Conservation (phyloP, 163 green algal species). For the Scenedesmus sp. region DNA sequence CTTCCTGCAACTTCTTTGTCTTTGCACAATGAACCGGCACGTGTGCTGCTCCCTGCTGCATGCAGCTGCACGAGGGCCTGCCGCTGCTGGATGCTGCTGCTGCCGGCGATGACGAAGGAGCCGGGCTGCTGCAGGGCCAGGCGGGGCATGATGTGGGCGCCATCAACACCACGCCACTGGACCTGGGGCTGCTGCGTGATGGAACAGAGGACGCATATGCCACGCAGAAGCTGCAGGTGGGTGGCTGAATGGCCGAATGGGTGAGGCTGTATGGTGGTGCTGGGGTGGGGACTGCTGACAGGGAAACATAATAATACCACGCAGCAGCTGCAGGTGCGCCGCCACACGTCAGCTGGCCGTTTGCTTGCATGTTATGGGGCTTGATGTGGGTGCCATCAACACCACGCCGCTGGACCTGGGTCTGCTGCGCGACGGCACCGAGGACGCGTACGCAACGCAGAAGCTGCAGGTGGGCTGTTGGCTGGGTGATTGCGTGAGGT, state of each 20-base stretch:
- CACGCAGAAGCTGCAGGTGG: constrained; percentile 44
- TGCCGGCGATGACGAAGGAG: constrained; percentile 27
- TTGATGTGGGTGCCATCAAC: no score
- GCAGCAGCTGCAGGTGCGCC: no score
- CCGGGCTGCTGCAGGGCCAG: constrained; percentile 44
- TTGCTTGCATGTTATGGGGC: no score
- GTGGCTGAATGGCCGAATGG: background rate
- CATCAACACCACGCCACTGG: constrained; percentile 61
- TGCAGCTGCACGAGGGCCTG: constrained; percentile 41
- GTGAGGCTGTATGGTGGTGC: no score
- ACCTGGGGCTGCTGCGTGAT: constrained; percentile 67
- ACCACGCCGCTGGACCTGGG: constrained; percentile 38
- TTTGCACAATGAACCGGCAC: background rate
- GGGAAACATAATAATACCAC: no score
- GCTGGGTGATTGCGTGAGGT: no score
- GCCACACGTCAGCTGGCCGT: no score
- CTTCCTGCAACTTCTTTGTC: background rate
- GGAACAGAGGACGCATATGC: constrained; percentile 53
- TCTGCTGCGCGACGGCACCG: constrained; percentile 60
- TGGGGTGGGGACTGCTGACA: no score
- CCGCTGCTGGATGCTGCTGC: constrained; percentile 24
- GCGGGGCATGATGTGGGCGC: constrained; percentile 27
- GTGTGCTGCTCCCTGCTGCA: background rate
- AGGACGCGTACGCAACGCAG: constrained; percentile 54
- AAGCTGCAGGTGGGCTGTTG: constrained; percentile 24